Evolutionary conservation across 2,329 filamentous ascomycete genomes (phyloP).

Genomic region (Bipolaris oryzae): DNA sequence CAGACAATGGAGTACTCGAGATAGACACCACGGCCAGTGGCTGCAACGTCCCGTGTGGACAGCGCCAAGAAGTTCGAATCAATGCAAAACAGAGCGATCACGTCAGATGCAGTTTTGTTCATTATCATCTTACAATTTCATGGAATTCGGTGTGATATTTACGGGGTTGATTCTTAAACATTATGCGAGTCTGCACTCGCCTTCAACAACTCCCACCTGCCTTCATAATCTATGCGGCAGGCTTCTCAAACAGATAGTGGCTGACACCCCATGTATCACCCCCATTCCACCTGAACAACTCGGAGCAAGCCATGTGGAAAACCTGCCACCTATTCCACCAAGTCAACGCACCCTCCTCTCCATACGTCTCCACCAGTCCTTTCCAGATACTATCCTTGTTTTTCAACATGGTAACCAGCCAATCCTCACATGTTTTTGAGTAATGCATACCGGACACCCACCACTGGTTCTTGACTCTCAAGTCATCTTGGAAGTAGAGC

Average conservation of each 20-base stretch:
- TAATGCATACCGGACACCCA: slow-evolving; percentile 74
- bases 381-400: slow-evolving; percentile 68
- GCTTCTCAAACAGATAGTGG: slow-evolving; percentile 71
- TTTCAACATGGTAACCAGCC: slow-evolving; percentile 65
- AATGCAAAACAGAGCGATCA: background rate
- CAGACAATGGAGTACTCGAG: background rate
- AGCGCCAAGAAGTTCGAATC: slow-evolving; percentile 5
- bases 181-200: background rate
- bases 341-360: slow-evolving; percentile 62
- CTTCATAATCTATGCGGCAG: slow-evolving; percentile 6
- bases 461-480: slow-evolving; percentile 68
- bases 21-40: background rate
- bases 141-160: background rate
- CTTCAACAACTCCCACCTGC: background rate
- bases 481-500: slow-evolving; percentile 68
- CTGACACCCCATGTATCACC: slow-evolving; percentile 72
- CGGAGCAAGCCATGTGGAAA: slow-evolving; percentile 73
- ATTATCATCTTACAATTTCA: background rate
- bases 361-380: slow-evolving; percentile 68
- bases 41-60: background rate
- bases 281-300: slow-evolving; percentile 69
- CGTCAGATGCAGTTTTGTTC: background rate
- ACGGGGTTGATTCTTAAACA: background rate
- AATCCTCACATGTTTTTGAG: slow-evolving; percentile 73
- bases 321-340: slow-evolving; percentile 76